Evolutionary conservation across 1,284 basidiomycete genomes (phyloP), one percentile per base, ranked within the genome.

Genomic region (Sanghuangporus baumii): DNA sequence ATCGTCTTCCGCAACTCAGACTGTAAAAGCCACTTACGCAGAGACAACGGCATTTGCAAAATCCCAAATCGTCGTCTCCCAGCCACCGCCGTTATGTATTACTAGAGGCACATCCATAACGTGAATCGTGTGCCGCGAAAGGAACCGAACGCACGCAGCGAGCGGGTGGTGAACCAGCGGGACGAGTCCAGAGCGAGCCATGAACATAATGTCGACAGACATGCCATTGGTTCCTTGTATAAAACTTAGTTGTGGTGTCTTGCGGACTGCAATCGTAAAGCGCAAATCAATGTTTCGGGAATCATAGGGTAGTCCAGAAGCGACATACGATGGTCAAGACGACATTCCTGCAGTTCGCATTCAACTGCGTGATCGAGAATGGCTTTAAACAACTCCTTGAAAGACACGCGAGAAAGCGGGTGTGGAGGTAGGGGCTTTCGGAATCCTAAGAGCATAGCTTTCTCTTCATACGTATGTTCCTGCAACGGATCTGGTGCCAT

Each of bases 51-150:
- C 51, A 57, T 50, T 31, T 36, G 59, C 59, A 18, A 48, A 55
- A n/a, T 64, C 62, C 59, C 52, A 64, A 8, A 56, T 26, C 9
- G 51, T 60, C 58, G 57, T 64, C 12, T 59, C 55, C 47, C 58
- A 60, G 38, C 43, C 36, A 18, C 23, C 34, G 18, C 20, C n/a
- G 43, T 26, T 47, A 1, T 55, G 14, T 9, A 63, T 59, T 20
- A 59, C 52, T 6, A 63, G 50, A 6, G 62, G 57, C 5, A 63
- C 12, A 7, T 63, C 57, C 57, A 63, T 46, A 20, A 55, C 31
- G 50, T 26, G 43, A 46, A 63, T 40, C 11, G 62, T 54, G 23
- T 46, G 46, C 52, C 56, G 47, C 23, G 56, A 52, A 3, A 54
- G 34, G 48, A 58, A 62, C 20, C 56, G 56, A 7, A 56, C 56